Evolutionary conservation across 495 filamentous ascomycete genomes (phyloP).

Genomic region (Chaetomium cochliodes): DNA sequence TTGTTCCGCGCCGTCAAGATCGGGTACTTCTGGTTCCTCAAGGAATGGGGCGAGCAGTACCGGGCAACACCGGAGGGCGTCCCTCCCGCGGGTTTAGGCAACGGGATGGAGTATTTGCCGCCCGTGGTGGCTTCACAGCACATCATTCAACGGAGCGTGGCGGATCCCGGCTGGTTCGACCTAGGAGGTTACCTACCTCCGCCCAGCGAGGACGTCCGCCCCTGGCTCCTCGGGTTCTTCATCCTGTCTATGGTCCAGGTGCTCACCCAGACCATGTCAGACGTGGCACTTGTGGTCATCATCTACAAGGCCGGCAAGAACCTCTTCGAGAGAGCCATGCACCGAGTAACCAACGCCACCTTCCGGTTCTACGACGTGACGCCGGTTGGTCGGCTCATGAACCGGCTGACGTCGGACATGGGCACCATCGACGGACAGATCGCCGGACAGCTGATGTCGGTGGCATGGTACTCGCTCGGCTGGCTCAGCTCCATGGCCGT

Average conservation of each 20-base stretch:
- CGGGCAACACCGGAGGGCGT: constrained; percentile 23
- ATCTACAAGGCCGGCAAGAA: constrained; percentile 70
- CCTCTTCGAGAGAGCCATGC: constrained; percentile 67
- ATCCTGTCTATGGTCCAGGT: constrained; percentile 59
- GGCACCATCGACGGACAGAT: constrained; percentile 78
- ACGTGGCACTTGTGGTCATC: constrained; percentile 64
- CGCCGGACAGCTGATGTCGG: constrained; percentile 62
- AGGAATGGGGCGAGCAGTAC: constrained; percentile 81
- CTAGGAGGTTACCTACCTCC: constrained; percentile 51
- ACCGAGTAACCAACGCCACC: constrained; percentile 68
- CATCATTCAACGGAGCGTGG: background rate
- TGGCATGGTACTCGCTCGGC: constrained; percentile 62
- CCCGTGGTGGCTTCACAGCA: constrained; percentile 6
- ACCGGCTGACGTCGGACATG: constrained; percentile 81
- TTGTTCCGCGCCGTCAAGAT: constrained; percentile 60
- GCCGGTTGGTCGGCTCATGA: constrained; percentile 81
- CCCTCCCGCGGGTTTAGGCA: background rate
- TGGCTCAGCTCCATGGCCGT: constrained; percentile 71
- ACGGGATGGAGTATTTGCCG: constrained; percentile 1
- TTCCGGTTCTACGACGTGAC: constrained; percentile 88
- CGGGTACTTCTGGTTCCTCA: constrained; percentile 74
- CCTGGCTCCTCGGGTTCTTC: constrained; percentile 71
- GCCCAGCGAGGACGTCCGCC: constrained; percentile 63
- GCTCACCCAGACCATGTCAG: constrained; percentile 52
- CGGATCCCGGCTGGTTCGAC: constrained; percentile 45